Evolutionary conservation across 345 rosid genomes (phyloP).

Genomic region (Arabidopsis arenosa): DNA sequence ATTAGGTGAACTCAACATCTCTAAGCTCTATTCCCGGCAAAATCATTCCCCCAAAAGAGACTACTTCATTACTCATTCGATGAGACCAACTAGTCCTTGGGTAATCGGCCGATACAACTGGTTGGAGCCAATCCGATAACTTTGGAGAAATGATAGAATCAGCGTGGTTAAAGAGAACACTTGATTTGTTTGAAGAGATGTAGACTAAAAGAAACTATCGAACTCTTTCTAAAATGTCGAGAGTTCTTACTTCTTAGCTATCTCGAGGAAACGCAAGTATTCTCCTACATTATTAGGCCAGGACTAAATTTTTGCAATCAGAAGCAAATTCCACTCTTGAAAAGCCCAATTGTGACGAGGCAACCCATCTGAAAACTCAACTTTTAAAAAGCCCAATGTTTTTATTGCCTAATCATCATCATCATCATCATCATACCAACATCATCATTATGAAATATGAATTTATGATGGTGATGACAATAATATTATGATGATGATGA

Average conservation of each 20-base stretch:
- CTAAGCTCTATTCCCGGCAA: not conserved
- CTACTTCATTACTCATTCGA: not conserved
- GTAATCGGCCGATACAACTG: not conserved
- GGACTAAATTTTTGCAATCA: not conserved
- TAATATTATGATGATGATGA: not conserved
- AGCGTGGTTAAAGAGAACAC: not conserved
- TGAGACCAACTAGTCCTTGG: not conserved
- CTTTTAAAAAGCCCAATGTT: not conserved
- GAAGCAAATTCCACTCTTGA: not conserved
- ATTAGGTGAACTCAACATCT: not conserved
- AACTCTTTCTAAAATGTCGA: not conserved
- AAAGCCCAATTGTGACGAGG: not conserved
- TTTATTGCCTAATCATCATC: not conserved
- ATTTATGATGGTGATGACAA: not conserved
- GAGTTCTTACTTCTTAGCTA: not conserved
- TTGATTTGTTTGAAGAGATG: not conserved
- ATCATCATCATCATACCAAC: not conserved
- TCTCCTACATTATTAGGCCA: not conserved
- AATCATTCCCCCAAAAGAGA: not conserved
- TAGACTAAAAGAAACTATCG: not conserved
- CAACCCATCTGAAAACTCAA: not conserved
- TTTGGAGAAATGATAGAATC: not conserved
- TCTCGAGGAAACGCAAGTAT: not conserved
- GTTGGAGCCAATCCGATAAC: not conserved
- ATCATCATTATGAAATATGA: not conserved